These are phyloP conservation scores for Fusarium robinianum DNA, from an alignment of 2,329 filamentous ascomycete genomes.

Conservation along the genomic window DNA sequence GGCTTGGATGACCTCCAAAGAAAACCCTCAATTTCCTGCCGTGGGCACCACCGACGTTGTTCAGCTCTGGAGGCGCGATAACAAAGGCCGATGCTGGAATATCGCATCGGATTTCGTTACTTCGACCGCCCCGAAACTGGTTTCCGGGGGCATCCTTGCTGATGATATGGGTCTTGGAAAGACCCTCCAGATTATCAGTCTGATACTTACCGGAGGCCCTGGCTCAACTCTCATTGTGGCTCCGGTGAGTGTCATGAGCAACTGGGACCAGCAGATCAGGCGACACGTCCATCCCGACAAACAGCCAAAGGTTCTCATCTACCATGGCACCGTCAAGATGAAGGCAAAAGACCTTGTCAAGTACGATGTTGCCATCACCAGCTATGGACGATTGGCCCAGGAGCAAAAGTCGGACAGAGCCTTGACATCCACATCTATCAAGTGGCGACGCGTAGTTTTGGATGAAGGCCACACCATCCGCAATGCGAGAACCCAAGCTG, in stretches of 20 bases:
- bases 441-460: constrained; percentile 79
- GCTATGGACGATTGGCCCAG: constrained; percentile 74
- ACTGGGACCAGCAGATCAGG: constrained; percentile 81
- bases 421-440: constrained; percentile 48
- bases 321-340: constrained; percentile 69
- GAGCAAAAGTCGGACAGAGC: constrained; percentile 60
- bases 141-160: constrained; percentile 79
- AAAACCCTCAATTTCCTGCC: constrained; percentile 68
- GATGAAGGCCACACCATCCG: constrained; percentile 85
- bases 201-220: constrained; percentile 64
- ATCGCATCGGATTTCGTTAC: constrained; percentile 62
- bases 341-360: constrained; percentile 61
- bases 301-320: constrained; percentile 69
- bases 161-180: constrained; percentile 95
- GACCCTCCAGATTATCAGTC: constrained; percentile 81
- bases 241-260: constrained; percentile 85
- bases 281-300: constrained; percentile 70
- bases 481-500: constrained; percentile 73
- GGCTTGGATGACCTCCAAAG: constrained; percentile 79
- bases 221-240: constrained; percentile 78
- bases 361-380: constrained; percentile 81
- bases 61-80: constrained; percentile 75
- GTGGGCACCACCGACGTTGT: constrained; percentile 62
- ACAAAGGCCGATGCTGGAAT: constrained; percentile 64
- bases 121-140: constrained; percentile 60